phyloP scores from a whole-genome alignment of 768 basidiomycete species.

The Mycena latifolia region DNA sequence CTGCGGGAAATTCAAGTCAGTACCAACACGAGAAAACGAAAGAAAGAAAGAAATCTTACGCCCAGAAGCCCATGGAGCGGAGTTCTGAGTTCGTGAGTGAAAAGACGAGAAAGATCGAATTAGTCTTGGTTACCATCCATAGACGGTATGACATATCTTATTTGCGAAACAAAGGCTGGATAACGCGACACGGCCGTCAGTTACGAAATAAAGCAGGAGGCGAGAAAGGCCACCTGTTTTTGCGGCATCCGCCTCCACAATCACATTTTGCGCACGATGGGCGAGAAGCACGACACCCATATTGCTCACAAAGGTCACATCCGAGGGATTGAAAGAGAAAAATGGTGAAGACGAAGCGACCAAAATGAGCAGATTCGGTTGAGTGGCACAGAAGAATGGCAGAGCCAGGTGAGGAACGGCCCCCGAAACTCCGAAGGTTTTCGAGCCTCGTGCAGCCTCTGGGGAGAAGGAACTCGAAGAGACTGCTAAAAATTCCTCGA shows the following conservation, averaged over 20 bases:
- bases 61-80: constrained; percentile 32
- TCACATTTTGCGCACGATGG: constrained; percentile 6
- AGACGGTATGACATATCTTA: constrained; percentile 22
- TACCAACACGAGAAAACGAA: background rate
- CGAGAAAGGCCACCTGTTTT: constrained; percentile 19
- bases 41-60: constrained; percentile 16
- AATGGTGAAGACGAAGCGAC: constrained; percentile 12
- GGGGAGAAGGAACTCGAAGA: background rate
- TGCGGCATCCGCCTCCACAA: constrained; percentile 29
- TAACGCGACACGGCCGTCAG: background rate
- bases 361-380: constrained; percentile 28
- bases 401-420: constrained; percentile 25
- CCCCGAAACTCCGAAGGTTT: background rate
- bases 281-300: constrained; percentile 23
- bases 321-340: constrained; percentile 16
- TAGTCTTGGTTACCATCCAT: background rate
- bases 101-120: background rate
- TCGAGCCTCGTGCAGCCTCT: background rate
- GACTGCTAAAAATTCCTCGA: constrained; percentile 13
- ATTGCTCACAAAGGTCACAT: constrained; percentile 24
- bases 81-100: constrained; percentile 31
- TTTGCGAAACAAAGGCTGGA: constrained; percentile 29
- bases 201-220: background rate
- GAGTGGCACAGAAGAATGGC: constrained; percentile 26
- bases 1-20: background rate